Evolutionary conservation across 2,329 filamentous ascomycete species (phyloP).

Genomic region (Penicillium nordicum): DNA sequence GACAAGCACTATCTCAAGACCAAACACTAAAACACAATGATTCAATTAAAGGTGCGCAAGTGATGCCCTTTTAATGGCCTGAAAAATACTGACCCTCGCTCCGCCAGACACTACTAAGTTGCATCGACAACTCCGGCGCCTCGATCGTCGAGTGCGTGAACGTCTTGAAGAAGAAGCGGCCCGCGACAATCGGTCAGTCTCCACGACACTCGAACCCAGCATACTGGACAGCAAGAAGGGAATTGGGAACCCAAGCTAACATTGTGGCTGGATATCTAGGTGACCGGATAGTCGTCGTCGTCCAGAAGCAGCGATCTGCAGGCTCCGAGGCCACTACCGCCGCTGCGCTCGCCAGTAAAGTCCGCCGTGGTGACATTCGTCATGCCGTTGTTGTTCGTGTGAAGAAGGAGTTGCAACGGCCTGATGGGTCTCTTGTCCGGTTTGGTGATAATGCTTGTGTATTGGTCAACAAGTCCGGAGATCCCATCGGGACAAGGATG

Average conservation of each 20-base stretch:
- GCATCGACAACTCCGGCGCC: slow-evolving; percentile 99
- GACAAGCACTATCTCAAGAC: slow-evolving; percentile 17
- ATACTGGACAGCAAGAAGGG: not conserved
- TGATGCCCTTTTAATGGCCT: not conserved
- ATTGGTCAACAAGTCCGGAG: slow-evolving; percentile 91
- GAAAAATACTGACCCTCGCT: not conserved
- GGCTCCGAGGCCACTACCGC: slow-evolving; percentile 68
- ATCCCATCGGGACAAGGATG: slow-evolving; percentile 88
- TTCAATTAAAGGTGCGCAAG: slow-evolving; percentile 71
- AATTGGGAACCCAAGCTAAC: not conserved
- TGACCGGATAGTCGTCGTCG: slow-evolving; percentile 94
- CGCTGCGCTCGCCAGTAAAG: slow-evolving; percentile 80
- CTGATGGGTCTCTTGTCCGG: slow-evolving; percentile 82
- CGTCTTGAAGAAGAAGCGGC: slow-evolving; percentile 82
- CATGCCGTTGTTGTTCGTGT: slow-evolving; percentile 95
- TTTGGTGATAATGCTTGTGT: slow-evolving; percentile 99
- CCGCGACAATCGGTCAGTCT: slow-evolving; percentile 75
- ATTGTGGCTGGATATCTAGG: slow-evolving; percentile 51
- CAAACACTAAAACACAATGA: slow-evolving; percentile 63
- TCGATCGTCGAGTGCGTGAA: slow-evolving; percentile 95
- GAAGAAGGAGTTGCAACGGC: slow-evolving; percentile 77
- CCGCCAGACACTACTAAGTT: slow-evolving; percentile 86
- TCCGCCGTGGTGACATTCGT: slow-evolving; percentile 91
- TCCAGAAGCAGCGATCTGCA: slow-evolving; percentile 88
- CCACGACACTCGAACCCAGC: not conserved